phyloP scores from a whole-genome alignment of 106 monocot genomes.

The Dendrobium officinale region DNA sequence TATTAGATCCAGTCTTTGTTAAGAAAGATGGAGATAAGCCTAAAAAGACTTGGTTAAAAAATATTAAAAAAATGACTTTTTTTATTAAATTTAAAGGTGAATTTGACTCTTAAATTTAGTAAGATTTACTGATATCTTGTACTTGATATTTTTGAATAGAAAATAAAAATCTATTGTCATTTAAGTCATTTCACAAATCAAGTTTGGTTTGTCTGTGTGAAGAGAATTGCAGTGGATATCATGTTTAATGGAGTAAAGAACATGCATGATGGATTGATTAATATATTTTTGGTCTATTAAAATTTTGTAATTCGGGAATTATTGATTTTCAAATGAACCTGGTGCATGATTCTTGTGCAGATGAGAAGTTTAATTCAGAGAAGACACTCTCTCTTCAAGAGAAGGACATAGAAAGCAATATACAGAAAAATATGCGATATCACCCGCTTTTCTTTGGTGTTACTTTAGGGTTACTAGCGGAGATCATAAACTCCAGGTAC shows the following conservation, averaged over 20 bases:
- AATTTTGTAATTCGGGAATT: not conserved
- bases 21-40: too few relatives aligned
- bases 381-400: slow-evolving; percentile 14
- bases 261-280: not conserved
- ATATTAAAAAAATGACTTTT: too few relatives aligned
- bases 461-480: slow-evolving; percentile 73
- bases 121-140: not conserved
- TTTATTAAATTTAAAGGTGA: too few relatives aligned
- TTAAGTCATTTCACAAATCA: not conserved
- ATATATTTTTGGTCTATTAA: not conserved
- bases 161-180: not conserved
- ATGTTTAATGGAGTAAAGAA: not conserved
- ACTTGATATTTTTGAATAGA: not conserved
- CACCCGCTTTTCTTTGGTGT: slow-evolving; percentile 97
- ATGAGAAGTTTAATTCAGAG: slow-evolving; percentile 20
- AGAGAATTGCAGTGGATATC: not conserved
- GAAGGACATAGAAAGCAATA: slow-evolving; percentile 13
- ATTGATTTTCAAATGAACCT: not conserved
- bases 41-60: too few relatives aligned
- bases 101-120: too few relatives aligned
- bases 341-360: slow-evolving; percentile 30
- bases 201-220: not conserved
- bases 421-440: slow-evolving; percentile 31
- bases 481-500: slow-evolving; percentile 98
- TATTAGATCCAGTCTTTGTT: too few relatives aligned